Percentiles rank a stretch among this genome's conserved stretches.
phyloP scores from a whole-genome alignment of 805 yeast genomes.

The Danielia reshetovae region DNA sequence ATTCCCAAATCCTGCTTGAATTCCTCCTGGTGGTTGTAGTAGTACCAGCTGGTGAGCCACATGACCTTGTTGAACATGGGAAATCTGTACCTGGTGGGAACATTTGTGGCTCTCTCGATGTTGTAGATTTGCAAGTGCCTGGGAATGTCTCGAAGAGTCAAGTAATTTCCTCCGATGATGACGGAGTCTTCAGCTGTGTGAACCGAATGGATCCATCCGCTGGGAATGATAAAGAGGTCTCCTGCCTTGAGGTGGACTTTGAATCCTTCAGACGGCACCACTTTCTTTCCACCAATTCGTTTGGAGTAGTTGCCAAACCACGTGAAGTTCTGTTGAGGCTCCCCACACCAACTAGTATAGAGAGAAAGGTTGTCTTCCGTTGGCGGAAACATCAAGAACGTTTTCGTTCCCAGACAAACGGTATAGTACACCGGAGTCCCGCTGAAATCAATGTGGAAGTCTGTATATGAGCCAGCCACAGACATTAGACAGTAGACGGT shows the following conservation, averaged over 20 bases:
- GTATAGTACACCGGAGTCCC: conserved; percentile 92
- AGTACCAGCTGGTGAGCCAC: conserved; percentile 60
- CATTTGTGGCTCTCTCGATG: conserved; percentile 65
- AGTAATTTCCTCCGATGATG: conserved; percentile 84
- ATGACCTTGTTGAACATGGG: conserved; percentile 70
- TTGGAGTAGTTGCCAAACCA: conserved; percentile 59
- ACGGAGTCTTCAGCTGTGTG: conserved; percentile 77
- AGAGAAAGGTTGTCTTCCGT: conserved; percentile 54
- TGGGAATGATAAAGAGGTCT: conserved; percentile 77
- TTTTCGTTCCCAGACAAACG: conserved; percentile 68
- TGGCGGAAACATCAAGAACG: conserved; percentile 78
- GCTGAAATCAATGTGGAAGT: conserved; percentile 88
- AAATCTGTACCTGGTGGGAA: conserved; percentile 71
- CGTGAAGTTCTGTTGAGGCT: conserved; percentile 53
- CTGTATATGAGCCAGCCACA: conserved; percentile 75
- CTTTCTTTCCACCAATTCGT: conserved; percentile 26
- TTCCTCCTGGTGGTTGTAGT: conserved; percentile 21
- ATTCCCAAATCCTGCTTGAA: conserved; percentile 12
- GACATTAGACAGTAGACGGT: conserved; percentile 84
- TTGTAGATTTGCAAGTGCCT: conserved; percentile 60
- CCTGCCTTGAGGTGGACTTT: conserved; percentile 55
- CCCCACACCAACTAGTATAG: conserved; percentile 71
- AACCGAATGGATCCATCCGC: conserved; percentile 93
- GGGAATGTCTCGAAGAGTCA: conserved; percentile 59
- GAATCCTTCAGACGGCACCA: conserved; percentile 40